Percentiles rank a stretch among this genome's conserved stretches.
These are phyloP conservation scores for Arabidopsis suecica DNA, from an alignment of 345 rosid genomes.

Conservation along the genomic window DNA sequence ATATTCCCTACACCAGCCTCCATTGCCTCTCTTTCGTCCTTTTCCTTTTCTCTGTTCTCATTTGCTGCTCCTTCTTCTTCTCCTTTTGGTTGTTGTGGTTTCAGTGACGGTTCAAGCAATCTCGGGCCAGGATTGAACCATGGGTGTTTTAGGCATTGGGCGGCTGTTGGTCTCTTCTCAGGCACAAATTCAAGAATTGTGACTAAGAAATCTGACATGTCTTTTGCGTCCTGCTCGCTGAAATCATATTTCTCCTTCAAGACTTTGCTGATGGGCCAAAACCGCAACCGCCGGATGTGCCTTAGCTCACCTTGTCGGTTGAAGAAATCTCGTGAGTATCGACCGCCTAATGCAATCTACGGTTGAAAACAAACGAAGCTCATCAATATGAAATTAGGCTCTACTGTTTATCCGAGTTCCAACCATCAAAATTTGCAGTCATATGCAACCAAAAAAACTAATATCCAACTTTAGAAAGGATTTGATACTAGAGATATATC, in stretches of 20 bases:
- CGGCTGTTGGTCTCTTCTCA: conserved; percentile 87
- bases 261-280: conserved; percentile 81
- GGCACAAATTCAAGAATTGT: conserved; percentile 84
- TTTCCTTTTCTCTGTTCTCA: conserved; percentile 49
- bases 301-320: conserved; percentile 79
- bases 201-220: conserved; percentile 72
- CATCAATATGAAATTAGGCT: background rate
- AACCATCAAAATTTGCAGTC: background rate
- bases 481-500: background rate
- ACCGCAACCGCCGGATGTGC: conserved; percentile 75
- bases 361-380: background rate
- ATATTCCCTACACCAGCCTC: conserved; percentile 66
- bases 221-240: conserved; percentile 73
- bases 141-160: conserved; percentile 76
- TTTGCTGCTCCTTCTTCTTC: conserved; percentile 17
- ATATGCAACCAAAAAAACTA: background rate
- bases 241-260: conserved; percentile 80
- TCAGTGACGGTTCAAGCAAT: conserved; percentile 53
- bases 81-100: conserved; percentile 28
- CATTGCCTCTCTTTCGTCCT: conserved; percentile 73
- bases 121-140: conserved; percentile 71
- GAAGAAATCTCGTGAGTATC: conserved; percentile 79
- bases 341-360: conserved; percentile 82
- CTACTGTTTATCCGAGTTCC: background rate
- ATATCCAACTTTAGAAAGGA: background rate